Evolutionary conservation across 202 grass and related monocot genomes (phyloP).

Genomic region (Setaria viridis): DNA sequence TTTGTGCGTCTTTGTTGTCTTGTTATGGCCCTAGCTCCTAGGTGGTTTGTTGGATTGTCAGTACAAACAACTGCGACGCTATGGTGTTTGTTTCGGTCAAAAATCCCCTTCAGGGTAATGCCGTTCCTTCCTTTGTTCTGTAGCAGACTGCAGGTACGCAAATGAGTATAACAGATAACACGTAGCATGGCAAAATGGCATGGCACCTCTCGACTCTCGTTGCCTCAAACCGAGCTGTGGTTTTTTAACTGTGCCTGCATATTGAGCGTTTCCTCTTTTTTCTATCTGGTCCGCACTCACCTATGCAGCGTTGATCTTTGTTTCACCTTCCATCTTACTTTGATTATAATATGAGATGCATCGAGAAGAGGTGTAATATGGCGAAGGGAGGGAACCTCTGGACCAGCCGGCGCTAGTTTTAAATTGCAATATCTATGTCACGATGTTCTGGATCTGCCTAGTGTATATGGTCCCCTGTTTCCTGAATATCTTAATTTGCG

Average conservation of each 20-base stretch:
- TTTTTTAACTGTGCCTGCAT: slow-evolving; percentile 5
- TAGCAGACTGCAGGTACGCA: not conserved
- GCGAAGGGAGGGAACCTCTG: slow-evolving; percentile 3
- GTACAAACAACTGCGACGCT: not conserved
- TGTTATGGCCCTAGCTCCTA: slow-evolving; percentile 9
- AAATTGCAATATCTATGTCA: slow-evolving; percentile 16
- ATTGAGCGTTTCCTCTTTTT: not conserved
- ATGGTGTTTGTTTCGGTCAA: not conserved
- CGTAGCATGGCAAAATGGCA: not conserved
- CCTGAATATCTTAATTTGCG: not conserved
- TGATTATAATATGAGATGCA: slow-evolving; percentile 1
- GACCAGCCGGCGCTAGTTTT: not conserved
- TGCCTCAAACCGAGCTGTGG: not conserved
- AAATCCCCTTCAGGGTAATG: not conserved
- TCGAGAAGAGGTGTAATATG: not conserved
- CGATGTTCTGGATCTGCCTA: slow-evolving; percentile 5
- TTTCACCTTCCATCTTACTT: slow-evolving; percentile 6
- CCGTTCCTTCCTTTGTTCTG: not conserved
- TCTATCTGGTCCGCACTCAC: not conserved
- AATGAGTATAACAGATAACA: not conserved
- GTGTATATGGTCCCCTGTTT: not conserved
- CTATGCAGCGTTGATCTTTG: not conserved
- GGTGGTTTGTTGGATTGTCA: not conserved
- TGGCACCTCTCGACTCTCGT: not conserved
- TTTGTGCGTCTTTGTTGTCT: not conserved